phyloP scores from a whole-genome alignment of 495 filamentous ascomycete genomes.

The Penicillium flavigenum region DNA sequence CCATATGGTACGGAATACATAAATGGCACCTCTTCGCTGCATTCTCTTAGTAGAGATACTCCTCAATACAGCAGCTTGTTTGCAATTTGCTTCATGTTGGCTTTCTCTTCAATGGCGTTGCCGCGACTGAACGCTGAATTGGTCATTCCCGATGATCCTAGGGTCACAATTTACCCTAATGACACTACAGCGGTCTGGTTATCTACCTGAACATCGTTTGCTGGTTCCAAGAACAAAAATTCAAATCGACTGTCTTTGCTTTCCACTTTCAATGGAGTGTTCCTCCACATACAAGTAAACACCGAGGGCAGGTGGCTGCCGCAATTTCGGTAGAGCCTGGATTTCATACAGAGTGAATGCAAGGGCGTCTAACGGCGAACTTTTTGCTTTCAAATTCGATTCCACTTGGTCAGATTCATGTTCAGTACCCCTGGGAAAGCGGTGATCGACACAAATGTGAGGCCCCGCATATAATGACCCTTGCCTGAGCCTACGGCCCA shows the following conservation, averaged over 20 bases:
- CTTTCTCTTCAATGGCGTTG: not conserved
- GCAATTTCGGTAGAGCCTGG: not conserved
- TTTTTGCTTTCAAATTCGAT: not conserved
- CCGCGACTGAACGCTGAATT: not conserved
- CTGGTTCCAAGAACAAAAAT: not conserved
- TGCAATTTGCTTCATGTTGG: not conserved
- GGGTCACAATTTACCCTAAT: not conserved
- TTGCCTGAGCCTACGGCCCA: conserved; percentile 17
- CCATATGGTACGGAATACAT: not conserved
- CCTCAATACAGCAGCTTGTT: not conserved
- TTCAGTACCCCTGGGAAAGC: conserved; percentile 3
- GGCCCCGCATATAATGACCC: conserved; percentile 13
- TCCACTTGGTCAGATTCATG: not conserved
- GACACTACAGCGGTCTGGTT: no score
- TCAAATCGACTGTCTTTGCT: not conserved
- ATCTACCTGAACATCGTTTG: not conserved
- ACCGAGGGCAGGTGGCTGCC: not conserved
- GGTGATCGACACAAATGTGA: conserved; percentile 6
- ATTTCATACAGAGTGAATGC: not conserved
- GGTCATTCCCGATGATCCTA: not conserved
- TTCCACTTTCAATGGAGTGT: not conserved
- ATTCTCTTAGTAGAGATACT: not conserved
- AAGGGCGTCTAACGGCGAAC: not conserved
- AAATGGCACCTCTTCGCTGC: not conserved
- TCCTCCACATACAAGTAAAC: not conserved